These are phyloP conservation scores for Protea cynaroides DNA, from an alignment of 164 flowering plant genomes.

Conservation along the genomic window DNA sequence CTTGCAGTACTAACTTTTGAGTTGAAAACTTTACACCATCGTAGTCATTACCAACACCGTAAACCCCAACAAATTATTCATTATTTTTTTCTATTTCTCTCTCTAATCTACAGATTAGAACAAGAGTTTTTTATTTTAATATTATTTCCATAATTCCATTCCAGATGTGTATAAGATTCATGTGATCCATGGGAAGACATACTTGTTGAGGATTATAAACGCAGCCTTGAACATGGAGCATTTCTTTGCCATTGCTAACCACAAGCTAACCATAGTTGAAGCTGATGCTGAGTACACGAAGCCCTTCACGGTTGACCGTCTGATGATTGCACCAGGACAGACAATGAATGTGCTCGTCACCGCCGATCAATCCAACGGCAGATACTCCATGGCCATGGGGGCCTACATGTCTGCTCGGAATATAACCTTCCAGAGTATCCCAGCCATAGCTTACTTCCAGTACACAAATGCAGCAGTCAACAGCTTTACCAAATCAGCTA, in stretches of 20 bases:
- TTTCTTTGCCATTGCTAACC: constrained; percentile 67
- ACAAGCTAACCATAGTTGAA: constrained; percentile 56
- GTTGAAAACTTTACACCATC: no score
- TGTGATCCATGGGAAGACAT: constrained; percentile 56
- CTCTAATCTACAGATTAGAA: no score
- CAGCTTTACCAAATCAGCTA: constrained; percentile 26
- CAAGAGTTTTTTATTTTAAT: background rate
- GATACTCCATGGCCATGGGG: constrained; percentile 62
- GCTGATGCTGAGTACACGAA: constrained; percentile 67
- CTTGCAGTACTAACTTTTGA: no score
- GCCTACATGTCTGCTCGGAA: constrained; percentile 41
- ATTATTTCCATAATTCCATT: background rate
- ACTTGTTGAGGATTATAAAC: constrained; percentile 54
- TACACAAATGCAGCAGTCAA: constrained; percentile 33
- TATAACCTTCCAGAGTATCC: constrained; percentile 33
- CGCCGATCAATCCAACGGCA: constrained; percentile 43
- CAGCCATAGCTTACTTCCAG: constrained; percentile 45
- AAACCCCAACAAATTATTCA: no score
- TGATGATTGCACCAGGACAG: constrained; percentile 69
- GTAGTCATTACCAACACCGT: no score
- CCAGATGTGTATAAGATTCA: constrained; percentile 38
- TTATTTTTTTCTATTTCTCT: no score
- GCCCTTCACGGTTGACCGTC: constrained; percentile 42
- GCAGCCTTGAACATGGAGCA: constrained; percentile 53
- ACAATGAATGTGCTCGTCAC: constrained; percentile 52